Conservation (phyloP, 2,329 filamentous ascomycete species). For the Aspergillus pseudoterreus region DNA sequence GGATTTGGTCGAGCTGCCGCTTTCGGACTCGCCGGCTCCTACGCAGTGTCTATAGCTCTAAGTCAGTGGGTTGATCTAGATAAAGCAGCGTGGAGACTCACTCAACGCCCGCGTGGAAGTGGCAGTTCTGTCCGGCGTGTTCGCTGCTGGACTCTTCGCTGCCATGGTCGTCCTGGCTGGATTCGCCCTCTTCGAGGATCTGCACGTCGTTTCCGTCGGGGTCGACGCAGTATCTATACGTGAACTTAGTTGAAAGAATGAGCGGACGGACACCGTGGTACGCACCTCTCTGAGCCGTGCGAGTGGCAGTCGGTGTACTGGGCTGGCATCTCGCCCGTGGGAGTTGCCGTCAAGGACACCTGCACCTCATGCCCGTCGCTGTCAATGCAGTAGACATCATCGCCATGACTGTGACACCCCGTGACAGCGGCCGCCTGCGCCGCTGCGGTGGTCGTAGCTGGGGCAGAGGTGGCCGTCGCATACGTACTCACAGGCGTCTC, state of each 20-base stretch:
- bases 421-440: constrained; percentile 48
- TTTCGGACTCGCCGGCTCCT: constrained; percentile 45
- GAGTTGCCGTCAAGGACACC: constrained; percentile 46
- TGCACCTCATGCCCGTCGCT: constrained; percentile 34
- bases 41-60: constrained; percentile 49
- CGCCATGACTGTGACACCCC: constrained; percentile 50
- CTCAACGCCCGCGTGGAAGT: constrained; percentile 74
- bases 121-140: constrained; percentile 49
- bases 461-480: constrained; percentile 13
- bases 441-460: constrained; percentile 25
- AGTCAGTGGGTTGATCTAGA: constrained; percentile 3
- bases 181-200: constrained; percentile 41
- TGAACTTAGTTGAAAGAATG: neutral
- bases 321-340: constrained; percentile 55
- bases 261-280: neutral
- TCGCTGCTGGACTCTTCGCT: constrained; percentile 9
- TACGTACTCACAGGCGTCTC: constrained; percentile 20
- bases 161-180: constrained; percentile 17
- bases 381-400: constrained; percentile 33
- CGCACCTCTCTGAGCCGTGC: constrained; percentile 56
- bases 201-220: constrained; percentile 59
- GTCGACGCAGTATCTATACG: constrained; percentile 58
- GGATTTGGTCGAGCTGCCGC: constrained; percentile 31
- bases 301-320: constrained; percentile 63
- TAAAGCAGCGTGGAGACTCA: constrained; percentile 39